These are phyloP conservation scores for Fremontodendron californicum DNA, from an alignment of 345 rosid genomes.

Conservation along the genomic window DNA sequence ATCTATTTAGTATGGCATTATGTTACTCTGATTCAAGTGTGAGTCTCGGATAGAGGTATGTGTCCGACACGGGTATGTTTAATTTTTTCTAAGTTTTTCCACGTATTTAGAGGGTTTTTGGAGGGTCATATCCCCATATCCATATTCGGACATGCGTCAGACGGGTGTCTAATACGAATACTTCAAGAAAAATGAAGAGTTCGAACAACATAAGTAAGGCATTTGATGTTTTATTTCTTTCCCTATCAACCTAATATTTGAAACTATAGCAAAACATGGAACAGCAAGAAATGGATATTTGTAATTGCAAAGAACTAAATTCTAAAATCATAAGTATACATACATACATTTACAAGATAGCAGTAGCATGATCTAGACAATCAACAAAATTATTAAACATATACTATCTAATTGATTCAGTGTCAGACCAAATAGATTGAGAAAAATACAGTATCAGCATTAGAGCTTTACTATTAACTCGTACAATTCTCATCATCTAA, in stretches of 20 bases:
- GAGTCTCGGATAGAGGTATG: too few relatives aligned
- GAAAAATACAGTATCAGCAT: slow-evolving; percentile 16
- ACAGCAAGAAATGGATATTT: background rate
- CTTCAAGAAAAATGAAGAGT: too few relatives aligned
- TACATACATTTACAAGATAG: slow-evolving; percentile 28
- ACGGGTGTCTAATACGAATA: too few relatives aligned
- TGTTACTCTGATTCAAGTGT: too few relatives aligned
- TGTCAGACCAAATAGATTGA: slow-evolving; percentile 18
- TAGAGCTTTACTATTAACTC: slow-evolving; percentile 18
- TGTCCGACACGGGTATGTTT: too few relatives aligned
- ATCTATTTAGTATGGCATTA: background rate
- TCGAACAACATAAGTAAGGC: too few relatives aligned
- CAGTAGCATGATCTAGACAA: slow-evolving; percentile 7
- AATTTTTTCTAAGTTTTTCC: too few relatives aligned
- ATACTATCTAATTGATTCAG: slow-evolving; percentile 13
- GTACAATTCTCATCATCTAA: background rate
- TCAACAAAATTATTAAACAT: slow-evolving; percentile 21
- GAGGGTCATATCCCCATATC: too few relatives aligned
- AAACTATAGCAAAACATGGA: background rate
- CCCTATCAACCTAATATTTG: too few relatives aligned
- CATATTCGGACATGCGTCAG: too few relatives aligned
- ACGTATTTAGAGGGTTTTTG: too few relatives aligned
- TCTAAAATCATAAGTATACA: slow-evolving; percentile 12
- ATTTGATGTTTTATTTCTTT: background rate
- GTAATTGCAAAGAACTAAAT: background rate